phyloP scores from a whole-genome alignment of 768 basidiomycete genomes.

The button mushroom (Agaricus bisporus) region DNA sequence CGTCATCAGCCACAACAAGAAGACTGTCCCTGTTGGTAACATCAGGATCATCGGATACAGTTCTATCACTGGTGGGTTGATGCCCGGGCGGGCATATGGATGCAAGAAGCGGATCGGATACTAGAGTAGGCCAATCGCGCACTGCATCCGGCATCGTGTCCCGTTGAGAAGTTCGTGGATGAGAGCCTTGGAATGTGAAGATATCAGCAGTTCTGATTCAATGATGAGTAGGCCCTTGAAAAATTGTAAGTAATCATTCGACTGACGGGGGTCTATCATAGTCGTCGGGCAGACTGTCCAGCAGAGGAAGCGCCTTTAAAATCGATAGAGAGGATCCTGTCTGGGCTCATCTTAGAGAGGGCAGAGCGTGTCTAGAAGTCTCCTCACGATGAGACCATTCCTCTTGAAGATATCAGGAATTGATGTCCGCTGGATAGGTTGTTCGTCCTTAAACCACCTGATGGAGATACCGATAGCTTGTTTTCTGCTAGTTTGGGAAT shows the following conservation, averaged over 20 bases:
- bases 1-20: constrained; percentile 51
- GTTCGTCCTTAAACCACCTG: constrained; percentile 65
- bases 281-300: constrained; percentile 68
- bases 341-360: constrained; percentile 31
- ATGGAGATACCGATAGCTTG: constrained; percentile 30
- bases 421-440: constrained; percentile 26
- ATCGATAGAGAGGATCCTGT: constrained; percentile 74
- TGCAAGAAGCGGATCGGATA: constrained; percentile 46
- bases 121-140: constrained; percentile 62
- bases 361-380: constrained; percentile 1
- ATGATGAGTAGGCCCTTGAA: constrained; percentile 12
- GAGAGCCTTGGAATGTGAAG: constrained; percentile 74
- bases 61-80: constrained; percentile 21
- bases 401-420: constrained; percentile 78
- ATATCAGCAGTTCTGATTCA: constrained; percentile 62
- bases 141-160: constrained; percentile 53
- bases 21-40: constrained; percentile 59
- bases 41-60: constrained; percentile 35
- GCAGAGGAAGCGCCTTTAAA: constrained; percentile 60
- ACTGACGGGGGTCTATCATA: constrained; percentile 59
- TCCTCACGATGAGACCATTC: constrained; percentile 53
- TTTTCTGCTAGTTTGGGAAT: constrained; percentile 13
- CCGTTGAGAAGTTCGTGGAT: constrained; percentile 39
- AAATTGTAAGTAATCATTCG: constrained; percentile 5
- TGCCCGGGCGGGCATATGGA: constrained; percentile 49